Evolutionary conservation across 768 basidiomycete species (phyloP).

Genomic region (Boletellus ananas): DNA sequence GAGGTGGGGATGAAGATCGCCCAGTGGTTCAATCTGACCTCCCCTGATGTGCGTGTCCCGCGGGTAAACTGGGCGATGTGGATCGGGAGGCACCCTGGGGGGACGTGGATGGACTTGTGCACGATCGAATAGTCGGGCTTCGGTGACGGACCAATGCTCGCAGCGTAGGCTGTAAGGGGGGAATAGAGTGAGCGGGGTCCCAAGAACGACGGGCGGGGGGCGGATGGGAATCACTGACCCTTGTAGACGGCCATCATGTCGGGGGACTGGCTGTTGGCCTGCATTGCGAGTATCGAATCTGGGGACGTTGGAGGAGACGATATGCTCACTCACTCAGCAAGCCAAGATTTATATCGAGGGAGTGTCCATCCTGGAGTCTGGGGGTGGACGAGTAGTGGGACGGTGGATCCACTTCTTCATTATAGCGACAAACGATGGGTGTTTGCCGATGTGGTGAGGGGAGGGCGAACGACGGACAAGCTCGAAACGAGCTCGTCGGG

Average conservation of each 20-base stretch:
- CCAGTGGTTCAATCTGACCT: slow-evolving; percentile 8
- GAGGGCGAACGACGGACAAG: not conserved
- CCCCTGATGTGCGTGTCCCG: slow-evolving; percentile 1
- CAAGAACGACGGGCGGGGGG: too few relatives aligned
- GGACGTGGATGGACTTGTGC: slow-evolving; percentile 12
- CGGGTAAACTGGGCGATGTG: slow-evolving; percentile 13
- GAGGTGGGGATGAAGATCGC: slow-evolving; percentile 24
- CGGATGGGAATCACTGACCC: not conserved
- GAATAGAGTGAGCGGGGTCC: not conserved
- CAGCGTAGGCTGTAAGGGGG: slow-evolving; percentile 8
- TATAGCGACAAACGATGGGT: not conserved
- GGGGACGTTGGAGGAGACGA: not conserved
- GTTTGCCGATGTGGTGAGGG: not conserved
- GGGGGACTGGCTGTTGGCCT: not conserved
- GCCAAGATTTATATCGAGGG: slow-evolving; percentile 8
- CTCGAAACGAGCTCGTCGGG: not conserved
- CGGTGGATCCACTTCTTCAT: not conserved
- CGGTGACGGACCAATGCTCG: not conserved
- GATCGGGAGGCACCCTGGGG: slow-evolving; percentile 13
- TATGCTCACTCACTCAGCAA: slow-evolving; percentile 1
- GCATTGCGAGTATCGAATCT: slow-evolving; percentile 4
- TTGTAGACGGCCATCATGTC: slow-evolving; percentile 8
- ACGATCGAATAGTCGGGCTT: slow-evolving; percentile 8
- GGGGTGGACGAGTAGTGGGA: not conserved
- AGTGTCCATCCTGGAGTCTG: not conserved